Evolutionary conservation across 345 rosid genomes (phyloP), one percentile per base, ranked within the genome.

Genomic region (Boechera divaricarpa): DNA sequence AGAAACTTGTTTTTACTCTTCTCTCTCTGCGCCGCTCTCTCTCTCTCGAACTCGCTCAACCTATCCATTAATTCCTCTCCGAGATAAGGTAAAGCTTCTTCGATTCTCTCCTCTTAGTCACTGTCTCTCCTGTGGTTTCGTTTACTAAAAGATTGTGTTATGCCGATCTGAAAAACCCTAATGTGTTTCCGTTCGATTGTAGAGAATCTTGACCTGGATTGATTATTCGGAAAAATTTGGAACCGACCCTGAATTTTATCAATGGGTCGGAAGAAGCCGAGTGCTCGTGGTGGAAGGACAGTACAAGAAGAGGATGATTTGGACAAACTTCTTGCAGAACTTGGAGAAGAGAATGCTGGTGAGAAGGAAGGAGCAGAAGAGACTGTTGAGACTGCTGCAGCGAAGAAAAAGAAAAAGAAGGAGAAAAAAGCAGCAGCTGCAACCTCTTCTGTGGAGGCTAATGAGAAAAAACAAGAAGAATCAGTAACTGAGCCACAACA

Each of bases 261-360:
- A 44, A 90, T 88, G 97, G 97, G 93, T 56, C 75, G 85, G 67
- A 92, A 90, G 90, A 92, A 87, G 88, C 80, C 89, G 13, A 79
- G 81, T 32, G 79, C 78, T 1, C 81, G 88, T 1, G 95, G 81
- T 10, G 95, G 89, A 57, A 92, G 97, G 76, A 89, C 98, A 66
- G 96, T 85, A 51, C 90, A 95, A 58, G 98, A 95, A 82, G 98
- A 95, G 83, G 96, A 89, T 10, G 99, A 95, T 76, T 85, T 95
- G 87, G 99, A 92, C 79, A 91, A 88, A 84, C 79, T 95, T 80
- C 97, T 95, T 56, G 94, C 98, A 6, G 94, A 85, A 80, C 97
- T 92, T 82, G 97, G 96, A 67, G 16, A 16, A 16, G 16, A 16
- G 16, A 16, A 16, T 16, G 16, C 16, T 16, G 16, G 16, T 16